These are phyloP conservation scores for Entamoeba histolytica DNA, from an alignment of 208 protist species.

Conservation along the genomic window DNA sequence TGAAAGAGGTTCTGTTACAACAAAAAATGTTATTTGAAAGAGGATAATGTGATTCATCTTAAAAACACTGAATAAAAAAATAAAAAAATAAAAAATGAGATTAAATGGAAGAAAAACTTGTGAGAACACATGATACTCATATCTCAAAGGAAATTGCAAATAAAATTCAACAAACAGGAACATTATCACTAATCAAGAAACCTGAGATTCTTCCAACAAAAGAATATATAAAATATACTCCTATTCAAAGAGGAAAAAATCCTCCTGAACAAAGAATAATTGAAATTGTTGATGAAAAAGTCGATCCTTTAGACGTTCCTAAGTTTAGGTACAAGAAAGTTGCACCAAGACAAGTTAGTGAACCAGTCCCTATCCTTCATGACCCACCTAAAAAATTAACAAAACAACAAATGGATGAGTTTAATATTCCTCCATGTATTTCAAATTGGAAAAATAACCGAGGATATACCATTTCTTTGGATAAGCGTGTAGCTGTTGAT, in stretches of 20 bases:
- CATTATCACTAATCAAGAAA: too few species aligned
- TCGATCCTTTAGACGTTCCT: slow-evolving; percentile 13
- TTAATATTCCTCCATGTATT: slow-evolving; percentile 65
- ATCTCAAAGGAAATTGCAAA: too few species aligned
- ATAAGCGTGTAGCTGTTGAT: slow-evolving; percentile 64
- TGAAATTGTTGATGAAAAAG: background rate
- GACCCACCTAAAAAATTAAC: slow-evolving; percentile 37
- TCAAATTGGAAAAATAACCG: slow-evolving; percentile 77
- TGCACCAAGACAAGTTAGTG: slow-evolving; percentile 16
- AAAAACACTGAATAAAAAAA: too few species aligned
- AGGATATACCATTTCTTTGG: slow-evolving; percentile 65
- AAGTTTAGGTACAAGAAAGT: slow-evolving; percentile 8
- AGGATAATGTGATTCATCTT: too few species aligned
- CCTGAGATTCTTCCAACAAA: background rate
- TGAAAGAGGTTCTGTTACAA: too few species aligned
- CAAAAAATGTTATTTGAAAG: too few species aligned
- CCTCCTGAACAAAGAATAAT: slow-evolving; percentile 8
- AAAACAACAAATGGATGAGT: slow-evolving; percentile 44
- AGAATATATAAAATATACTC: slow-evolving; percentile 6
- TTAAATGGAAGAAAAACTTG: too few species aligned
- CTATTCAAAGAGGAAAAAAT: background rate
- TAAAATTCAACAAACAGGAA: too few species aligned
- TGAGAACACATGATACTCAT: too few species aligned
- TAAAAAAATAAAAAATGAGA: too few species aligned
- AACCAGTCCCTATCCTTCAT: slow-evolving; percentile 42